phyloP scores from a whole-genome alignment of 2,329 filamentous ascomycete genomes.

The Blumeria hordei region DNA sequence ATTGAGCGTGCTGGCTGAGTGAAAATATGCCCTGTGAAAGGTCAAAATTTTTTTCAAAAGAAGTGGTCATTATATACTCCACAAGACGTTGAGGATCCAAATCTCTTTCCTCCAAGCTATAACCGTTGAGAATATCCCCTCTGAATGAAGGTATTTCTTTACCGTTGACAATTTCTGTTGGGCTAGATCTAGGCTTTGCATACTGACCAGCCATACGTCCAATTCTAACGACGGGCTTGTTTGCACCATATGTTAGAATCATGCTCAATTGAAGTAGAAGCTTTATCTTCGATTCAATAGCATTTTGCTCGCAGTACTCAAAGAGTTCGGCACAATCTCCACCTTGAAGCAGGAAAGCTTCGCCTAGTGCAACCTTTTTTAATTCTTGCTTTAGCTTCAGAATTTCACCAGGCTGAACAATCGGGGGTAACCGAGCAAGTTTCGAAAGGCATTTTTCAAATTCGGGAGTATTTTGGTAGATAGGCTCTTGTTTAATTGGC shows the following conservation, averaged over 20 bases:
- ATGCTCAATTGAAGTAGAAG: conserved; percentile 91
- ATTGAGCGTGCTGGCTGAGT: conserved; percentile 85
- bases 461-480: conserved; percentile 37
- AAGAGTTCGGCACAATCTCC: conserved; percentile 96
- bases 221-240: conserved; percentile 71
- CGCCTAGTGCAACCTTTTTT: conserved; percentile 67
- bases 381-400: conserved; percentile 53
- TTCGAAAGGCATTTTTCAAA: conserved; percentile 36
- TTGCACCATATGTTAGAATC: conserved; percentile 71
- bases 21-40: conserved; percentile 54
- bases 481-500: conserved; percentile 53
- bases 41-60: conserved; percentile 1
- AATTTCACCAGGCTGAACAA: conserved; percentile 65
- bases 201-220: conserved; percentile 95
- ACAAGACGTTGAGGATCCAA: conserved; percentile 71
- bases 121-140: conserved; percentile 89
- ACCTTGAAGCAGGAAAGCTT: conserved; percentile 83
- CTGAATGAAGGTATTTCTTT: conserved; percentile 71
- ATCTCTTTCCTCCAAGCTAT: conserved; percentile 44
- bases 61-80: conserved; percentile 20
- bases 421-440: conserved; percentile 45
- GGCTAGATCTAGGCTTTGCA: conserved; percentile 79
- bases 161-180: conserved; percentile 61
- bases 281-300: conserved; percentile 93
- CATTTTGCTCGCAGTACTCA: conserved; percentile 73